Percentiles rank a stretch among this genome's conserved stretches.
These are phyloP conservation scores for Botrytis elliptica DNA, from an alignment of 2,329 filamentous ascomycete genomes.

Conservation along the genomic window DNA sequence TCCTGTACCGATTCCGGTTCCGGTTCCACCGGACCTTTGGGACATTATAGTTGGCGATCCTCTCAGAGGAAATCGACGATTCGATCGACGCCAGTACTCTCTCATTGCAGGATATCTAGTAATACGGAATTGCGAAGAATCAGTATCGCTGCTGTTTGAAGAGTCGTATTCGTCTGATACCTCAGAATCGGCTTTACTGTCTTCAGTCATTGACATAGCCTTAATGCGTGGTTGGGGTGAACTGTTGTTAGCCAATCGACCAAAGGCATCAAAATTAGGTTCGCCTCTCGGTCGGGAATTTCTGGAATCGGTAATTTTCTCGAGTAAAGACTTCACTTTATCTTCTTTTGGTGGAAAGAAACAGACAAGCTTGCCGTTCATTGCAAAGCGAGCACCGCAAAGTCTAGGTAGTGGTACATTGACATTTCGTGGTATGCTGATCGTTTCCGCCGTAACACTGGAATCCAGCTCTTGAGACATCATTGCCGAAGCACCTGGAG, in stretches of 20 bases:
- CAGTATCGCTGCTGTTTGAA: constrained; percentile 39
- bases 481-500: constrained; percentile 44
- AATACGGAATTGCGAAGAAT: constrained; percentile 38
- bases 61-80: constrained; percentile 31
- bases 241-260: constrained; percentile 51
- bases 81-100: constrained; percentile 34
- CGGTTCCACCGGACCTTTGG: constrained; percentile 35
- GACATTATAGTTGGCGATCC: constrained; percentile 38
- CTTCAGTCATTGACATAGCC: constrained; percentile 37
- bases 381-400: constrained; percentile 61
- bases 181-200: constrained; percentile 43
- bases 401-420: constrained; percentile 56
- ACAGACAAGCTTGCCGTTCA: constrained; percentile 61
- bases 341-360: constrained; percentile 68
- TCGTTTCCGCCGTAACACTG: constrained; percentile 52
- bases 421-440: constrained; percentile 49
- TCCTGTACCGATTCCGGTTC: constrained; percentile 41
- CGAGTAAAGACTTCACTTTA: constrained; percentile 51
- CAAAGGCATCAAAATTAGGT: constrained; percentile 63
- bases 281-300: constrained; percentile 48
- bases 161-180: constrained; percentile 37
- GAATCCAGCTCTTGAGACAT: constrained; percentile 62
- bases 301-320: constrained; percentile 48
- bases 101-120: constrained; percentile 34
- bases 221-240: constrained; percentile 48